phyloP scores from a whole-genome alignment of 495 filamentous ascomycete genomes.

The Penicillium argentinense region DNA sequence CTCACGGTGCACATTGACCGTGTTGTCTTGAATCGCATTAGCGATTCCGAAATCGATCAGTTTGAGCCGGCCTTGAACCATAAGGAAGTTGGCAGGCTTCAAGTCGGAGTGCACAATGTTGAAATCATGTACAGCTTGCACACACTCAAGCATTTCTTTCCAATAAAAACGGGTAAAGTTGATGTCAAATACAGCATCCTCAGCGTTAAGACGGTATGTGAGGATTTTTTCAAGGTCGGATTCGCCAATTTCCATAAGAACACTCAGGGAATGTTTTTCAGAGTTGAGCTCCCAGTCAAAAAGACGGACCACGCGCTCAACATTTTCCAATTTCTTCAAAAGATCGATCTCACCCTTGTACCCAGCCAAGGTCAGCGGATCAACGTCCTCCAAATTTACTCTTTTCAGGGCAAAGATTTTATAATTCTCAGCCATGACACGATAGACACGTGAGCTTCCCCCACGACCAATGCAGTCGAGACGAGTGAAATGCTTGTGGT shows the following conservation, averaged over 20 bases:
- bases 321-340: slow-evolving; percentile 73
- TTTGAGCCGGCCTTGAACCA: slow-evolving; percentile 81
- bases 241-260: slow-evolving; percentile 98
- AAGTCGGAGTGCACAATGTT: slow-evolving; percentile 96
- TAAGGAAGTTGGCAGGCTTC: slow-evolving; percentile 91
- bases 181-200: slow-evolving; percentile 76
- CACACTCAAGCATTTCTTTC: slow-evolving; percentile 98
- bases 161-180: slow-evolving; percentile 95
- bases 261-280: slow-evolving; percentile 79
- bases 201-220: slow-evolving; percentile 65
- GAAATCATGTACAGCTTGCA: slow-evolving; percentile 79
- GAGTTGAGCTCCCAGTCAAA: slow-evolving; percentile 93
- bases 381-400: slow-evolving; percentile 86
- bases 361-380: slow-evolving; percentile 76
- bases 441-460: slow-evolving; percentile 90
- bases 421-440: slow-evolving; percentile 94
- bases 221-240: slow-evolving; percentile 91
- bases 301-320: slow-evolving; percentile 84
- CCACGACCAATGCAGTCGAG: slow-evolving; percentile 89
- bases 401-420: slow-evolving; percentile 93
- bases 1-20: slow-evolving; percentile 95
- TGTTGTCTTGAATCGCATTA: slow-evolving; percentile 94
- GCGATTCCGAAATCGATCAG: slow-evolving; percentile 97
- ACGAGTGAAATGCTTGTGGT: slow-evolving; percentile 85
- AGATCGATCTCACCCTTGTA: slow-evolving; percentile 98